Evolutionary conservation across 305 asterid species (phyloP).

Genomic region (Withania somnifera): DNA sequence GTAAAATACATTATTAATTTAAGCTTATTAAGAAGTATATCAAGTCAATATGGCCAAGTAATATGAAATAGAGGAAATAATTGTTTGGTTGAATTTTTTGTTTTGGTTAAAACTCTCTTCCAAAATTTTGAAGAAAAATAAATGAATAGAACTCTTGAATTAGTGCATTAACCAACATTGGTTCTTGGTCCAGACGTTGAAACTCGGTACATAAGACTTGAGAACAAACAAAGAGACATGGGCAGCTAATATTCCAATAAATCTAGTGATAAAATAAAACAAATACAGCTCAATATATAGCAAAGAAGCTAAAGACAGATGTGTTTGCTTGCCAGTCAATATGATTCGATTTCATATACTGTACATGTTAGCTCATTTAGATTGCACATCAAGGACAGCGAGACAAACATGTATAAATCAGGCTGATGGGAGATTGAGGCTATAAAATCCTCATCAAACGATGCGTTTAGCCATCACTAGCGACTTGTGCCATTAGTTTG

Average conservation of each 20-base stretch:
- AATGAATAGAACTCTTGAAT: not conserved
- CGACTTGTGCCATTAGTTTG: slow-evolving; percentile 48
- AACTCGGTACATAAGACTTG: not conserved
- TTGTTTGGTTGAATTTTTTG: not conserved
- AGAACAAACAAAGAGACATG: not conserved
- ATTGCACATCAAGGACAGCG: not conserved
- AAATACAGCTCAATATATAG: not conserved
- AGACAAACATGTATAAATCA: not conserved
- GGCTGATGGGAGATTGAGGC: not conserved
- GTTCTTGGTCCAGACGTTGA: not conserved
- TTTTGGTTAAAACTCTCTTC: not conserved
- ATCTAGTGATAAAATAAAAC: not conserved
- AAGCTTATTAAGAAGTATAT: too few species aligned
- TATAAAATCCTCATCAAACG: too few species aligned
- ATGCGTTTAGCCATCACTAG: not conserved
- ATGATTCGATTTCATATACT: not conserved
- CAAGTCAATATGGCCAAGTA: too few species aligned
- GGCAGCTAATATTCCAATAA: not conserved
- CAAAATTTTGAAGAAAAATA: not conserved
- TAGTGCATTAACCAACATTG: not conserved
- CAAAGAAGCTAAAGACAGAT: not conserved
- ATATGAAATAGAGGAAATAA: too few species aligned
- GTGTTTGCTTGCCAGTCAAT: not conserved
- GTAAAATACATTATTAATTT: too few species aligned
- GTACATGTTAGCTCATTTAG: not conserved